These are phyloP conservation scores for Phycomyces blakesleeanus DNA, from an alignment of 192 early-diverging fungal species.

Conservation along the genomic window DNA sequence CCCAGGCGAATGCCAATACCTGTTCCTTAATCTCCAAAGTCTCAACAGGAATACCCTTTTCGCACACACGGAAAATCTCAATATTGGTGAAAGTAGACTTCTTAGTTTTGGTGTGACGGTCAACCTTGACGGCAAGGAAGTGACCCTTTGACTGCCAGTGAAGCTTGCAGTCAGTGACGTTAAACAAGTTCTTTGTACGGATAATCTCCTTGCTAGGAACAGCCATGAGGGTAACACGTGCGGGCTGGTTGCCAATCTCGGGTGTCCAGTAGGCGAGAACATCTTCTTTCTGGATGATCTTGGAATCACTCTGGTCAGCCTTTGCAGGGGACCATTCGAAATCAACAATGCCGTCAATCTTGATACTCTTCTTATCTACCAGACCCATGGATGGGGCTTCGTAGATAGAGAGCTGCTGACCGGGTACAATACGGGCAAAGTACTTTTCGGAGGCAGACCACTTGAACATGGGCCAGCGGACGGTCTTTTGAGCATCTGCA, in stretches of 20 bases:
- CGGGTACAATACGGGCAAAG: slow-evolving; percentile 83
- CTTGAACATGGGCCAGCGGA: slow-evolving; percentile 94
- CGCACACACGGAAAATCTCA: slow-evolving; percentile 90
- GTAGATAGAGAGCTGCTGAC: slow-evolving; percentile 78
- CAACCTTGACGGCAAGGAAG: slow-evolving; percentile 90
- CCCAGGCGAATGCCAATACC: slow-evolving; percentile 91
- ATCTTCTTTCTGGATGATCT: slow-evolving; percentile 51
- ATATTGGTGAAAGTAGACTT: slow-evolving; percentile 84
- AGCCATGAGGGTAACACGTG: slow-evolving; percentile 86
- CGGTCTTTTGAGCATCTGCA: slow-evolving; percentile 50
- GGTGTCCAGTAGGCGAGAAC: slow-evolving; percentile 94
- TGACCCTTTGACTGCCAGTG: slow-evolving; percentile 90
- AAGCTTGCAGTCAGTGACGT: slow-evolving; percentile 82
- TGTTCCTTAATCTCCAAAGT: slow-evolving; percentile 85
- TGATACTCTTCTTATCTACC: slow-evolving; percentile 90
- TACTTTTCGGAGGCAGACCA: slow-evolving; percentile 94
- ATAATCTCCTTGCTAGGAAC: slow-evolving; percentile 83
- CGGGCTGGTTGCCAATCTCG: slow-evolving; percentile 92
- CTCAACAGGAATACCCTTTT: slow-evolving; percentile 96
- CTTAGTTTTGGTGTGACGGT: slow-evolving; percentile 87
- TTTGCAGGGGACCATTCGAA: slow-evolving; percentile 73
- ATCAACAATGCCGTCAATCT: slow-evolving; percentile 72
- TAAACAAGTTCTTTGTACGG: slow-evolving; percentile 98
- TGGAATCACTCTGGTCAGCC: slow-evolving; percentile 35
- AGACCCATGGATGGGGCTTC: slow-evolving; percentile 93